Conservation (phyloP, 176 grass and related monocot species). For the Rhynchospora tenuis region DNA sequence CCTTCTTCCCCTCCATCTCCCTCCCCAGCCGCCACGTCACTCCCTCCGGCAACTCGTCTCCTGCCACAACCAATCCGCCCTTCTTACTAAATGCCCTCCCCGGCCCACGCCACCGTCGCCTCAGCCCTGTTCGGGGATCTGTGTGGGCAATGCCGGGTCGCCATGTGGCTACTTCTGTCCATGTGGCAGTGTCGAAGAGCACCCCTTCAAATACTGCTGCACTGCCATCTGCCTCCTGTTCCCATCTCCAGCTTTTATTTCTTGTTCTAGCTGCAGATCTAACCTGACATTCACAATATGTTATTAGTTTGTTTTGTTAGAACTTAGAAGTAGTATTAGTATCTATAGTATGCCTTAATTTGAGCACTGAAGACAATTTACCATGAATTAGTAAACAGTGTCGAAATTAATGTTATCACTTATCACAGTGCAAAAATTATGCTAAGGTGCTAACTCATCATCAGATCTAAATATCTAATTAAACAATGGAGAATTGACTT, state of each 20-base stretch:
- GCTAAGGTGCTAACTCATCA: background rate
- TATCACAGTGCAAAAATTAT: background rate
- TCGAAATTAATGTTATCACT: background rate
- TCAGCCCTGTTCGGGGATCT: slow-evolving; percentile 52
- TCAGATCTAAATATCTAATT: background rate
- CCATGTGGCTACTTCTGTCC: slow-evolving; percentile 66
- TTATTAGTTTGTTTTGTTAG: background rate
- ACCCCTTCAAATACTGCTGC: slow-evolving; percentile 73
- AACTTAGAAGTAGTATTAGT: too few species aligned
- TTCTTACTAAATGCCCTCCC: slow-evolving; percentile 75
- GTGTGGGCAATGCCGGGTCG: background rate
- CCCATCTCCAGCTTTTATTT: slow-evolving; percentile 80
- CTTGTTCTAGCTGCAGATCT: slow-evolving; percentile 37
- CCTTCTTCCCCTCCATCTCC: slow-evolving; percentile 50
- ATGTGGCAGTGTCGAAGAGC: slow-evolving; percentile 53
- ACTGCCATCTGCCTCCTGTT: slow-evolving; percentile 77
- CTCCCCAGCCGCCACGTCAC: slow-evolving; percentile 79
- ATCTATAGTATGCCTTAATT: too few species aligned
- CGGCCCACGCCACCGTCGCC: slow-evolving; percentile 38
- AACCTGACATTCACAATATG: slow-evolving; percentile 20
- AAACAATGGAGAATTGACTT: background rate
- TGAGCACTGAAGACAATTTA: too few species aligned
- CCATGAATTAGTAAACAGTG: too few species aligned
- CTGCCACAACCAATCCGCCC: slow-evolving; percentile 57
- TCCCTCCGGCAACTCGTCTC: slow-evolving; percentile 63